These are phyloP conservation scores for Arachnopeziza araneosa DNA, from an alignment of 2,329 filamentous ascomycete species.

Conservation along the genomic window DNA sequence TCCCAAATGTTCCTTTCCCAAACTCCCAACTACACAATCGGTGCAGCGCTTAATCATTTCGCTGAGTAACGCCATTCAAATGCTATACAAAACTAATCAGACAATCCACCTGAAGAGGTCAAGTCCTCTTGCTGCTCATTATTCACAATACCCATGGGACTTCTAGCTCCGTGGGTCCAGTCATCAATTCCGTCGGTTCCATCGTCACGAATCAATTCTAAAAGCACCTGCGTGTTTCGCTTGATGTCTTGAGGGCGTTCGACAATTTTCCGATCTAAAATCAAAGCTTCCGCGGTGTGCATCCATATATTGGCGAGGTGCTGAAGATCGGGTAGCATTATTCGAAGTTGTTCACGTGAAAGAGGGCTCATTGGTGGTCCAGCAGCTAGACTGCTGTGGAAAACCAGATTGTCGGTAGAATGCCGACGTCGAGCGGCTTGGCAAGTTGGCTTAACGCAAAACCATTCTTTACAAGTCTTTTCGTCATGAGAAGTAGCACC, in stretches of 20 bases:
- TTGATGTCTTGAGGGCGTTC: constrained; percentile 54
- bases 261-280: constrained; percentile 55
- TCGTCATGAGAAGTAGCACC: constrained; percentile 23
- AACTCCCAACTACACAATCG: not conserved
- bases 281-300: constrained; percentile 56
- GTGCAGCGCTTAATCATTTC: not conserved
- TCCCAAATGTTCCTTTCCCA: not conserved
- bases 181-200: constrained; percentile 54
- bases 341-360: constrained; percentile 43
- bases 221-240: constrained; percentile 55
- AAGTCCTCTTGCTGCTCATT: not conserved
- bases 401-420: constrained; percentile 40
- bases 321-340: constrained; percentile 50
- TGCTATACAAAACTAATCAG: not conserved
- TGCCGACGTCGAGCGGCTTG: constrained; percentile 19
- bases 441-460: constrained; percentile 30
- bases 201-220: constrained; percentile 60
- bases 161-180: constrained; percentile 35
- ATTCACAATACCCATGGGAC: not conserved
- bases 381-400: constrained; percentile 52
- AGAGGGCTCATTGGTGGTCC: constrained; percentile 60
- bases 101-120: not conserved
- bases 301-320: constrained; percentile 56
- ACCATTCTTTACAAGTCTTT: constrained; percentile 30
- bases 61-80: not conserved